A percentile compares a stretch with the other conserved stretches of the same genome.
phyloP scores from a whole-genome alignment of 192 early-diverging fungal species.

The Linnemannia zychae region DNA sequence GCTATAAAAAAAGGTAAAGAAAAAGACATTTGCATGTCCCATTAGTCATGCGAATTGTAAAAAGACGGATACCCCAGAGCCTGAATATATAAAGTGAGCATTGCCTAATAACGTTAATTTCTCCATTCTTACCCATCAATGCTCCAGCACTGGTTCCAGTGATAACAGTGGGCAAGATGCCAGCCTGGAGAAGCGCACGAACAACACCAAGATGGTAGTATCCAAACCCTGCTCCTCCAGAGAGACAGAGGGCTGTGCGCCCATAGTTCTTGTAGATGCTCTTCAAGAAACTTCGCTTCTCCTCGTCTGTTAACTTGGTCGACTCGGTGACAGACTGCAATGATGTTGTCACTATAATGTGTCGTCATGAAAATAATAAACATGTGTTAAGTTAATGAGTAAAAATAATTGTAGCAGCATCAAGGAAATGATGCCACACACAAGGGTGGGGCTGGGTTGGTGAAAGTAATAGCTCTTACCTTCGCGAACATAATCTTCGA shows the following conservation, averaged over 20 bases:
- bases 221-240: constrained; percentile 81
- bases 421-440: not conserved
- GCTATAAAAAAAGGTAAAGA: constrained; percentile 39
- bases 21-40: constrained; percentile 1
- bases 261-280: constrained; percentile 77
- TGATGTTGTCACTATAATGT: constrained; percentile 60
- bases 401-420: not conserved
- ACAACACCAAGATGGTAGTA: constrained; percentile 82
- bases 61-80: not conserved
- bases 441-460: not conserved
- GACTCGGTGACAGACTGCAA: constrained; percentile 54
- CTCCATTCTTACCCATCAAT: constrained; percentile 58
- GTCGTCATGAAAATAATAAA: not conserved
- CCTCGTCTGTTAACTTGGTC: constrained; percentile 56
- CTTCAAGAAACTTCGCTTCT: constrained; percentile 76
- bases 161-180: constrained; percentile 79
- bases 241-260: constrained; percentile 80
- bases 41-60: constrained; percentile 37
- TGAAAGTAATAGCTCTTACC: constrained; percentile 47
- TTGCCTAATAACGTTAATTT: not conserved
- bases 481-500: constrained; percentile 79
- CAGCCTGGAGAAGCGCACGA: constrained; percentile 76
- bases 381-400: not conserved
- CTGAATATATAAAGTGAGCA: not conserved
- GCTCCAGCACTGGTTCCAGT: constrained; percentile 82